Base-by-base conservation (phyloP, 2,329 filamentous ascomycete genomes). In the Sporothrix pseudoabietina region DNA sequence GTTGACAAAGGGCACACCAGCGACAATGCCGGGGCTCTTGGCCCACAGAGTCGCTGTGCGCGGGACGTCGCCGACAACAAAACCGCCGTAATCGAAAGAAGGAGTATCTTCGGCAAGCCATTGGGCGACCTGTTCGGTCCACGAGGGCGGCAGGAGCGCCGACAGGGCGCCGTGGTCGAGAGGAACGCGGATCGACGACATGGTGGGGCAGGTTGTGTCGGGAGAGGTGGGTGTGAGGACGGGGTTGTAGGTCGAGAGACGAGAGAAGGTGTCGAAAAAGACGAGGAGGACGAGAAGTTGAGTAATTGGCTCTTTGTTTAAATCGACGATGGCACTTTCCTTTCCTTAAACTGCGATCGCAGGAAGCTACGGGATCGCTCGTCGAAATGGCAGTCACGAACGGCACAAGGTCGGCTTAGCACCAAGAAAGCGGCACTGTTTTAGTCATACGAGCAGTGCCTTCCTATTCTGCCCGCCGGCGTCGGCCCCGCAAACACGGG, bases 71-170 rank as follows among this genome's bases (percentile, higher is more conserved):
- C 96, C 96, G 32, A 99, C 96, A 7, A 99, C 96, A 82, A 97
- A 99, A 75, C 96, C 96, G 79, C 93, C 96, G 81, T 97, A 98
- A 86, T 99, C 96, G 83, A 97, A 95, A 71, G 93, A 96, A 4
- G 96, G 96, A 3, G 94, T 97, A 84, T 99, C 96, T 83, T 99
- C 96, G 79, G 94, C 92, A 16, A 98, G 91, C 96, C 96, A 99
- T 78, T 88, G 84, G 32, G 91, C 88, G 76, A 98, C 89, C 77
- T 91, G 88, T 69, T 90, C 87, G 81, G 95, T 97, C 89, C 94
- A 98, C 76, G 90, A 92, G 30, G 90, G 88, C 0, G 95, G 94
- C 59, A 98, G 90, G 76, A 98, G 89, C 81, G 97, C 89, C 78
- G 84, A 83, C 71, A 86, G 83, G 69, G 80, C 80, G 81, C 85